Conservation (phyloP, 2,329 filamentous ascomycete genomes). For the Chrysosphaeria jannelii region DNA sequence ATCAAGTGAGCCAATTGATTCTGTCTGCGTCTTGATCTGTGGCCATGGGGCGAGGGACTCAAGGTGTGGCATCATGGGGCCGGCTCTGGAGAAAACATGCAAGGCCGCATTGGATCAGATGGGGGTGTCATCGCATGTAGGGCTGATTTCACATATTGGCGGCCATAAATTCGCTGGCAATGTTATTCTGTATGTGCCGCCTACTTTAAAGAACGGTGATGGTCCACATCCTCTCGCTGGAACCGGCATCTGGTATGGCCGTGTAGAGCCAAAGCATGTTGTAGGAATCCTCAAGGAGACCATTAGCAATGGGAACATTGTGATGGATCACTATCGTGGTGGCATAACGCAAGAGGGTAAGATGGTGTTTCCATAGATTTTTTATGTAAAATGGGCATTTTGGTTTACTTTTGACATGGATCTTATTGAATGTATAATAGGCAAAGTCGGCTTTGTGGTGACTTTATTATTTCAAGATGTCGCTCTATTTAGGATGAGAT, state of each 20-base stretch:
- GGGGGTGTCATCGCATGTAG: constrained; percentile 24
- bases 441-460: too few relatives aligned
- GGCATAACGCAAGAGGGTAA: constrained; percentile 26
- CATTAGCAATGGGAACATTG: constrained; percentile 31
- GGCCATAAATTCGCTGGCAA: constrained; percentile 73
- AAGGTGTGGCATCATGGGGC: constrained; percentile 57
- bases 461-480: too few relatives aligned
- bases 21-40: constrained; percentile 59
- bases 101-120: constrained; percentile 19
- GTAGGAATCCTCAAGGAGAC: constrained; percentile 49
- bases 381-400: too few relatives aligned
- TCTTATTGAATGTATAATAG: too few relatives aligned
- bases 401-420: too few relatives aligned
- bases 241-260: constrained; percentile 54
- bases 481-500: too few relatives aligned
- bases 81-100: constrained; percentile 42
- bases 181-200: constrained; percentile 52
- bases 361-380: constrained; percentile 19
- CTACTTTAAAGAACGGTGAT: constrained; percentile 11
- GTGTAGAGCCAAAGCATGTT: constrained; percentile 45
- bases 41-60: constrained; percentile 59
- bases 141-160: constrained; percentile 48
- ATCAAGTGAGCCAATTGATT: constrained; percentile 23
- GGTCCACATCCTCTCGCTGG: constrained; percentile 32
- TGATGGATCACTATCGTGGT: constrained; percentile 42